Evolutionary conservation across 2,329 filamentous ascomycete species (phyloP), one percentile per base, ranked within the genome.

Genomic region (Lachnellula arida): DNA sequence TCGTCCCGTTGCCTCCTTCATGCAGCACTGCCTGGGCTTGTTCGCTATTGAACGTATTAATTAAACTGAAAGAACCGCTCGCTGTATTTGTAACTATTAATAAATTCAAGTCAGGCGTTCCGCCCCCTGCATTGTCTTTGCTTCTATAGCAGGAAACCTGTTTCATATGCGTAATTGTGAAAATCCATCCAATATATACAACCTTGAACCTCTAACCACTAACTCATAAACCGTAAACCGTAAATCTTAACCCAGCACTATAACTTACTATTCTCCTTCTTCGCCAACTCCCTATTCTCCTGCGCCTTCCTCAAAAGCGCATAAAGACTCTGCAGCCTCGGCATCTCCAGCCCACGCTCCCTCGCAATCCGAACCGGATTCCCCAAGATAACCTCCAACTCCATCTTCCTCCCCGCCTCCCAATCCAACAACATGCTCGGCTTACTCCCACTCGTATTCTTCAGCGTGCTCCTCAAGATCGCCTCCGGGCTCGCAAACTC

Each of bases 401-500:
- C 80, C 78, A 82, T 78, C 35, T 65, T 71, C 65, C 76, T 76
- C 2, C 78, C 78, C 34, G 71, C 67, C 58, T 80, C 78, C 79
- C 78, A 81, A 61, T 82, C 79, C 17, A 78, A 60, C 22, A 78
- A 71, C 80, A 82, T 82, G 53, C 71, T 73, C 7, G 72, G 70
- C 63, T 81, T 79, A 17, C 82, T 84, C 0, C 85, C 86, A 59
- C 72, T 76, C 35, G 76, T 80, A 62, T 88, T 88, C 60, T 79
- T 75, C 70, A 81, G 79, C 34, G 81, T 88, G 63, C 82, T 87
- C 53, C 74, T 73, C 43, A 89, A 68, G 28, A 88, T 86, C 63
- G 76, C 76, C 37, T 89, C 85, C 1, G 85, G 80, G 1, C 73
- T 78, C 0, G 85, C 87, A 58, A 89, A 78, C 15, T 78, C 75